Conservation (phyloP, 345 rosid genomes). For the Microthlaspi erraticum region DNA sequence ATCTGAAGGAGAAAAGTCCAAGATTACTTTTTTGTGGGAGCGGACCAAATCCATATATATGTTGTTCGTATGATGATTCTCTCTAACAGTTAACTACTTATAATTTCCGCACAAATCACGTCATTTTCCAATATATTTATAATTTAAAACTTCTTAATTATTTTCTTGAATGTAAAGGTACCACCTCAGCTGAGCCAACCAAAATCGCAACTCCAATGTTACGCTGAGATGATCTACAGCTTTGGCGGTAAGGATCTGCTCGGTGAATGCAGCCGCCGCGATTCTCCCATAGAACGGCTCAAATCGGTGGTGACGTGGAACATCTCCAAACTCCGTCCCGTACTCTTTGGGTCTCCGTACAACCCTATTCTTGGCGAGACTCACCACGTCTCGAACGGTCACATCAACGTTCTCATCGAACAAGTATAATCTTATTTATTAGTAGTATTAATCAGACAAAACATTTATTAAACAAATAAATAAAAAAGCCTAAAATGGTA, state of each 20-base stretch:
- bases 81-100: too few relatives aligned
- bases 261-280: slow-evolving; percentile 50
- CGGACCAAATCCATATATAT: too few relatives aligned
- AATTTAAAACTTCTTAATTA: slow-evolving; percentile 1
- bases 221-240: slow-evolving; percentile 69
- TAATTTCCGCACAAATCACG: neutral
- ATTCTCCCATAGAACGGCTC: slow-evolving; percentile 62
- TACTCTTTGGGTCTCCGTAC: slow-evolving; percentile 76
- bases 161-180: slow-evolving; percentile 46
- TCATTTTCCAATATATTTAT: neutral
- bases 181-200: slow-evolving; percentile 78
- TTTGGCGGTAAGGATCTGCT: slow-evolving; percentile 56
- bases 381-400: slow-evolving; percentile 77
- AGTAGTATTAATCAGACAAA: too few relatives aligned
- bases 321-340: slow-evolving; percentile 66
- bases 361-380: slow-evolving; percentile 95
- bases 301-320: slow-evolving; percentile 68
- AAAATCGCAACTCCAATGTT: slow-evolving; percentile 79
- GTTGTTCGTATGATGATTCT: too few relatives aligned
- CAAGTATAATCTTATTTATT: slow-evolving; percentile 53
- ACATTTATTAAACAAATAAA: too few relatives aligned
- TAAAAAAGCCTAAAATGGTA: too few relatives aligned
- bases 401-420: slow-evolving; percentile 72
- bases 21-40: too few relatives aligned
- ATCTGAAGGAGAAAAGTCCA: too few relatives aligned